Percentiles rank a stretch among this genome's conserved stretches.
Conservation (phyloP, 2,329 filamentous ascomycete genomes). For the Waltergamsia citrina region DNA sequence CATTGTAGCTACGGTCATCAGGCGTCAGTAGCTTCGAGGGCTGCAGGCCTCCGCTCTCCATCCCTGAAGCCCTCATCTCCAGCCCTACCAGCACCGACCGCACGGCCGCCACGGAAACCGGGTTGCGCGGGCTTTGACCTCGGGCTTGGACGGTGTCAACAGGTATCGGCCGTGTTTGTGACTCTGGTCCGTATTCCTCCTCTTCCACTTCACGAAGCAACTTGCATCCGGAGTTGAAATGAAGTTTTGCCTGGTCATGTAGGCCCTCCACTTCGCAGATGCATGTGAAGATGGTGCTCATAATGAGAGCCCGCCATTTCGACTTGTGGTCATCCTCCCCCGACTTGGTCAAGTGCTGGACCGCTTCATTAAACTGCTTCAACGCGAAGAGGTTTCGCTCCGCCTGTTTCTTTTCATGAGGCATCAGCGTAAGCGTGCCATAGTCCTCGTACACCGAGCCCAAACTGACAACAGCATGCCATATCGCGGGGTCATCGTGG, state of each 20-base stretch:
- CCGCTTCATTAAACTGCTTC: conserved; percentile 8
- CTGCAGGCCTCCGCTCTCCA: background rate
- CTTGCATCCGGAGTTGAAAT: no score
- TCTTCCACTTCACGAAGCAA: no score
- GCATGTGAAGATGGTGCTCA: no score
- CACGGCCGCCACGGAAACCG: background rate
- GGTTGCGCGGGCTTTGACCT: background rate
- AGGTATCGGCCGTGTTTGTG: no score
- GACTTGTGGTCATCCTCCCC: background rate
- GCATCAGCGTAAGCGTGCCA: background rate
- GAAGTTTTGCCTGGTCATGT: no score
- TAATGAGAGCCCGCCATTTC: background rate
- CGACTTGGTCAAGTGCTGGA: conserved; percentile 5
- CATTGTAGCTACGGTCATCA: background rate
- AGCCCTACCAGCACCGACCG: background rate
- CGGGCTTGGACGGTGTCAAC: no score
- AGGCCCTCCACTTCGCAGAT: no score
- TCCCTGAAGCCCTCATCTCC: background rate
- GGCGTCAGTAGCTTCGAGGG: background rate
- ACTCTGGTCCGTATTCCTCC: no score
- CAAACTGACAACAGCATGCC: conserved; percentile 10
- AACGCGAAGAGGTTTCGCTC: conserved; percentile 4
- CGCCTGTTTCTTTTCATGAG: background rate
- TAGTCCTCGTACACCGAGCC: conserved; percentile 9
- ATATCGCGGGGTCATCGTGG: conserved; percentile 9